Base-by-base conservation (phyloP, 768 basidiomycete genomes). In the Strobilomyces confusus region DNA sequence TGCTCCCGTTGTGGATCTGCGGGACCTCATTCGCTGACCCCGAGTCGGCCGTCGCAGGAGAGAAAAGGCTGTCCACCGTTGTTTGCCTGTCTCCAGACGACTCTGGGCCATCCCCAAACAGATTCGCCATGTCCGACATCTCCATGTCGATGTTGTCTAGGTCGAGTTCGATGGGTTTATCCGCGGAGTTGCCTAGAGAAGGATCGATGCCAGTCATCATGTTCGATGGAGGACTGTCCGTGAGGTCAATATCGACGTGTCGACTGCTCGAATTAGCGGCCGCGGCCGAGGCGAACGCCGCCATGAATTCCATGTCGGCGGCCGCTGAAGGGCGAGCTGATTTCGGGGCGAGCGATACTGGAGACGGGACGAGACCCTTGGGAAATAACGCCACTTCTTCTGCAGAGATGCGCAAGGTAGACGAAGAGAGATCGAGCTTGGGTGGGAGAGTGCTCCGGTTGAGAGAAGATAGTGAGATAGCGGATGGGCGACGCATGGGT, bases 81-180 rank as follows among this genome's bases (percentile, higher is more conserved):
- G 63, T 58, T 47, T 69, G 72, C 15, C 69, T 63, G 30, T 71
- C 69, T 40, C 67, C 64, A 9, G 76, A 61, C 15, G 73, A 55
- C 36, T 75, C 77, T 15, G 68, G 58, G 20, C 66, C 61, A 46
- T 80, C 79, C 8, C 83, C 80, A 58, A 86, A 87, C 14, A 86
- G 68, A 60, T 79, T 77, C 37, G 76, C 63, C 62, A 75, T 65
- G 38, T 62, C 64, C 36, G 72, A 56, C 75, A 84, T 84, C 63
- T 83, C 82, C 48, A 86, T 80, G 58, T 88, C 84, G 67, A 85
- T 82, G 47, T 61, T 58, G 43, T 89, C 87, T 50, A 91, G 61
- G 65, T 91, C 87, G 23, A 91, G 77, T 62, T 89, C 89, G 52
- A 91, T 90, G 19, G 89, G 88, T 65, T 87, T 87, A 65, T 92